phyloP scores from a whole-genome alignment of 768 basidiomycete species.

The Psilocybe cubensis region DNA sequence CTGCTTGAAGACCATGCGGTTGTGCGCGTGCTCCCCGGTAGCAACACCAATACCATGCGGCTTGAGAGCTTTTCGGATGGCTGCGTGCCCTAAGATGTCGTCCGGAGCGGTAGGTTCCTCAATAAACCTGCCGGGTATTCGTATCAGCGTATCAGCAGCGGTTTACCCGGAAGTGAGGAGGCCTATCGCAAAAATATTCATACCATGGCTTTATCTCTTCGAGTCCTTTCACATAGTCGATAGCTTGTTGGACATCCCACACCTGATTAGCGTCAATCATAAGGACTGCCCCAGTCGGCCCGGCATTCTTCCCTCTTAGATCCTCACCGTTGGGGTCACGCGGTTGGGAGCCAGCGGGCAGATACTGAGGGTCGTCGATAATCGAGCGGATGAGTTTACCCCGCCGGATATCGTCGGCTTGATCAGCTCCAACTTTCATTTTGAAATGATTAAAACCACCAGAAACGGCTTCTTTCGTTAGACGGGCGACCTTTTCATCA shows the following conservation, averaged over 20 bases:
- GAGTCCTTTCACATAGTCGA: slow-evolving; percentile 86
- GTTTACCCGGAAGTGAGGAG: neutral
- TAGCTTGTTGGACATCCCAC: slow-evolving; percentile 92
- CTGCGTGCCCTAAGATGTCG: slow-evolving; percentile 84
- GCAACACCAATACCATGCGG: slow-evolving; percentile 87
- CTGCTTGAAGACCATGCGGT: slow-evolving; percentile 96
- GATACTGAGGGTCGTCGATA: slow-evolving; percentile 89
- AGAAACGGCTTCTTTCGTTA: slow-evolving; percentile 84
- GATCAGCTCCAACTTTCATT: slow-evolving; percentile 94
- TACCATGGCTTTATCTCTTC: slow-evolving; percentile 87
- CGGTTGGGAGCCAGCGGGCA: slow-evolving; percentile 59
- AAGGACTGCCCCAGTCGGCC: slow-evolving; percentile 90
- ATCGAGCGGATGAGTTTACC: slow-evolving; percentile 90
- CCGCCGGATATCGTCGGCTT: slow-evolving; percentile 82
- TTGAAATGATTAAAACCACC: slow-evolving; percentile 99
- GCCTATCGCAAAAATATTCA: slow-evolving; percentile 12
- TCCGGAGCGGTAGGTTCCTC: slow-evolving; percentile 95
- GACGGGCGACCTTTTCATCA: slow-evolving; percentile 87
- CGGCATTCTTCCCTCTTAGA: slow-evolving; percentile 88
- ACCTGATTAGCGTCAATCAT: slow-evolving; percentile 99
- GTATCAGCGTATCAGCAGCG: neutral
- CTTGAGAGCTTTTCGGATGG: slow-evolving; percentile 77
- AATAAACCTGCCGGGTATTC: slow-evolving; percentile 65
- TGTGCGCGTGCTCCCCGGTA: slow-evolving; percentile 94
- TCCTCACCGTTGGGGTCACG: slow-evolving; percentile 65